These are phyloP conservation scores for Gastrolobium villosum DNA, from an alignment of 306 rosid genomes.

Conservation along the genomic window DNA sequence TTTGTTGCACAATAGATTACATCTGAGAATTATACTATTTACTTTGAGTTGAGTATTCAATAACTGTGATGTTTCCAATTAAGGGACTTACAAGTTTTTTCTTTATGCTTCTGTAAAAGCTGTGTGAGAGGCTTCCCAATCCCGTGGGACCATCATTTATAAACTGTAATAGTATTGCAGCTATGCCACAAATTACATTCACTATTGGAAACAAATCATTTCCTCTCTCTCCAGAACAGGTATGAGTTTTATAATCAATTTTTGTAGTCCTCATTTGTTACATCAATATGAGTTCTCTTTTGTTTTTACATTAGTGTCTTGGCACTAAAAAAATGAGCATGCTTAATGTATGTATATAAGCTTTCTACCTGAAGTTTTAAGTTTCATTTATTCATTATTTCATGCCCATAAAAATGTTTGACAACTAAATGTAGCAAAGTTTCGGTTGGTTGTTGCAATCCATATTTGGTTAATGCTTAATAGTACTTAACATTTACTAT, in stretches of 20 bases:
- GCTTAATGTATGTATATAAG: background rate
- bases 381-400: background rate
- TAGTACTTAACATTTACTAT: constrained; percentile 11
- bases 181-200: constrained; percentile 67
- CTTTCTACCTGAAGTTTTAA: background rate
- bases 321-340: constrained; percentile 59
- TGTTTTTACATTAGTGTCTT: constrained; percentile 48
- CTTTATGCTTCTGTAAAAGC: constrained; percentile 45
- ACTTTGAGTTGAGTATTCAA: background rate
- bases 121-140: constrained; percentile 81
- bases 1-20: constrained; percentile 4
- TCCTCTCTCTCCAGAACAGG: constrained; percentile 78
- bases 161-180: constrained; percentile 58
- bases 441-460: constrained; percentile 11
- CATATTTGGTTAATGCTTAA: background rate
- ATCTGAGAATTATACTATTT: background rate
- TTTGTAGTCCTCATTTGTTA: background rate
- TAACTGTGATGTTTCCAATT: background rate
- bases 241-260: constrained; percentile 27
- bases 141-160: constrained; percentile 69
- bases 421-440: background rate
- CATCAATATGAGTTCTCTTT: constrained; percentile 2
- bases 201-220: constrained; percentile 67
- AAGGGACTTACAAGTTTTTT: constrained; percentile 17
- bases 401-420: background rate